These are phyloP conservation scores for Lodderomyces jiufengensis DNA, from an alignment of 1,139 yeast species.

Conservation along the genomic window DNA sequence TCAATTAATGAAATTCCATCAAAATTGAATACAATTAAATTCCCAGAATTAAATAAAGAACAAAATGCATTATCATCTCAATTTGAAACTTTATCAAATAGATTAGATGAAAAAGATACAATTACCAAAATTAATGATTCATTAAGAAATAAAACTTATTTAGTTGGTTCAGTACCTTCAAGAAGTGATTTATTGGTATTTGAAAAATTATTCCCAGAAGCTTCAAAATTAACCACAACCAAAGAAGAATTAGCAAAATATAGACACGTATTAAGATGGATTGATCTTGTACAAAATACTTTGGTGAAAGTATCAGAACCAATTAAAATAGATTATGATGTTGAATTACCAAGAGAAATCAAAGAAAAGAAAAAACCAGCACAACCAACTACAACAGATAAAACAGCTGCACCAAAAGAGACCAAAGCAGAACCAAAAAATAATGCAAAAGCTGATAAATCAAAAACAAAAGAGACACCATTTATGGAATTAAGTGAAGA, in stretches of 20 bases:
- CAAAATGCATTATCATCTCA: conserved; percentile 76
- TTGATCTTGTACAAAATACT: conserved; percentile 75
- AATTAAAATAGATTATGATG: conserved; percentile 53
- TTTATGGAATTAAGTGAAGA: conserved; percentile 44
- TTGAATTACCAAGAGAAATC: conserved; percentile 58
- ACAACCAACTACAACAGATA: conserved; percentile 2
- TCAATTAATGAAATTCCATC: conserved; percentile 21
- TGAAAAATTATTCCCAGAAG: conserved; percentile 58
- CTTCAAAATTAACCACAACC: conserved; percentile 48
- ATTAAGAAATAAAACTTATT: conserved; percentile 65
- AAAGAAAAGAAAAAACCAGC: conserved; percentile 50
- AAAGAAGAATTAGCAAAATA: conserved; percentile 50
- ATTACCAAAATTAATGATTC: conserved; percentile 62
- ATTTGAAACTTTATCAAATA: conserved; percentile 67
- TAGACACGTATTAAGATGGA: conserved; percentile 92
- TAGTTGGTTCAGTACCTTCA: conserved; percentile 63
- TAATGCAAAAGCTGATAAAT: conserved; percentile 46
- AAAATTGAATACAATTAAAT: conserved; percentile 26
- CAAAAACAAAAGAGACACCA: conserved; percentile 29
- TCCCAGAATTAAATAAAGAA: conserved; percentile 41
- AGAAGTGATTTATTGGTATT: conserved; percentile 68
- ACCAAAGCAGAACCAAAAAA: conserved; percentile 17
- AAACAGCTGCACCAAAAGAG: conserved; percentile 19
- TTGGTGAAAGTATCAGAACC: conserved; percentile 51
- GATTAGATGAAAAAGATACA: conserved; percentile 54